Evolutionary conservation across 2,329 filamentous ascomycete species (phyloP), one percentile per base, ranked within the genome.

Genomic region (Sporothrix dimorphospora): DNA sequence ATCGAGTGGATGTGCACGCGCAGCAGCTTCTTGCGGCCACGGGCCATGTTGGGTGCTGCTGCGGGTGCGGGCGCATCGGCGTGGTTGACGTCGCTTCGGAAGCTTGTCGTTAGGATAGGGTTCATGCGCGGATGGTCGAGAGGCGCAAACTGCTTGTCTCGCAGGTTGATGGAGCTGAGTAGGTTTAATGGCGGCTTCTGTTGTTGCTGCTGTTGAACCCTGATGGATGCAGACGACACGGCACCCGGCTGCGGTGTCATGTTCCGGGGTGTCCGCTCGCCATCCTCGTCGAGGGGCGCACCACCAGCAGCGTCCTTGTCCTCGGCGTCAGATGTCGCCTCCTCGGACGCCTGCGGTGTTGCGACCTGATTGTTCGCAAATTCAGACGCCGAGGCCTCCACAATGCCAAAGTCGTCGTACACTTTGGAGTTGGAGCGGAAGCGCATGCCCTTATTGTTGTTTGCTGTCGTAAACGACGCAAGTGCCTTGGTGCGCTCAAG

Each of bases 331-430:
- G 24, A 24, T 34, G 27, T 38, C 9, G 78, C 79, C 63, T 90
- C 88, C 72, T 88, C 85, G 70, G 88, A 87, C 73, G 90, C 91
- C 69, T 91, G 85, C 5, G 91, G 91, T 3, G 91, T 93, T 70
- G 89, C 78, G 53, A 82, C 84, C 78, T 92, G 88, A 77, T 94
- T 94, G 71, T 92, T 90, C 71, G 85, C 83, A 76, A 90, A 91
- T 76, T 92, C 90, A 12, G 87, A 87, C 72, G 89, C 85, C 0
- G 89, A 90, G 3, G 93, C 93, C 77, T 90, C 88, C 14, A 93
- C 91, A 34, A 97, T 83, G 14, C 91, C 93, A 80, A 97, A 95
- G 76, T 96, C 93, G 76, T 95, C 92, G 83, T 91, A 93, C 0
- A 92, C 90, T 78, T 91, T 93, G 27, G 91, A 92, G 75, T 92